phyloP scores from a whole-genome alignment of 169 alveolate species.

The Plasmodium gonderi region DNA sequence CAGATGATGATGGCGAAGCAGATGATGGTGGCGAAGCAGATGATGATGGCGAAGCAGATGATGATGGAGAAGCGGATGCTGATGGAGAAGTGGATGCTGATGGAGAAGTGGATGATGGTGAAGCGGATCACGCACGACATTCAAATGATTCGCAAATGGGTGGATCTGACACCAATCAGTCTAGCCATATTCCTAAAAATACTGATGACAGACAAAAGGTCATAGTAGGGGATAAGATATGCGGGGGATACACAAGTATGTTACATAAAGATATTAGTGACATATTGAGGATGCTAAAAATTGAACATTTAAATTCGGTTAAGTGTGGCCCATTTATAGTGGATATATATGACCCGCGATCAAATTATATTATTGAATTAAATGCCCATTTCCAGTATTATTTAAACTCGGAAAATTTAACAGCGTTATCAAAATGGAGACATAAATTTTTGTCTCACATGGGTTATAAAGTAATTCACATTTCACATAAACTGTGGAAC shows the following conservation, averaged over 20 bases:
- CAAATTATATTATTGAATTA: conserved; percentile 62
- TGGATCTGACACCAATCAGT: background rate
- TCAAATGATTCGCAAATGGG: too few species aligned
- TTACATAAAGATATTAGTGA: conserved; percentile 66
- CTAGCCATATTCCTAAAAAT: background rate
- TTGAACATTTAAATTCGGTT: conserved; percentile 52
- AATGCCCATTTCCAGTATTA: conserved; percentile 70
- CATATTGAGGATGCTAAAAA: conserved; percentile 18
- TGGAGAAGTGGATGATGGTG: background rate
- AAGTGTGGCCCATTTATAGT: conserved; percentile 71
- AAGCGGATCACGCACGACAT: too few species aligned
- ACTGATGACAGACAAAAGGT: background rate
- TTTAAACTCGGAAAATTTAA: conserved; percentile 39
- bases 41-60: background rate
- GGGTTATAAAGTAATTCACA: conserved; percentile 83
- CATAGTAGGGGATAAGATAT: conserved; percentile 47
- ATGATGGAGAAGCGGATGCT: background rate
- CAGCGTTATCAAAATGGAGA: conserved; percentile 77
- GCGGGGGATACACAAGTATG: conserved; percentile 67
- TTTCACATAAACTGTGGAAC: conserved; percentile 83
- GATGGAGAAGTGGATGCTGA: background rate
- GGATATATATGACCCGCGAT: conserved; percentile 52
- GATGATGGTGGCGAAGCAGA: background rate
- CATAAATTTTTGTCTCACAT: conserved; percentile 81
- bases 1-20: background rate